Base-by-base conservation (phyloP, 805 yeast genomes). In the Suhomyces emberorum region DNA sequence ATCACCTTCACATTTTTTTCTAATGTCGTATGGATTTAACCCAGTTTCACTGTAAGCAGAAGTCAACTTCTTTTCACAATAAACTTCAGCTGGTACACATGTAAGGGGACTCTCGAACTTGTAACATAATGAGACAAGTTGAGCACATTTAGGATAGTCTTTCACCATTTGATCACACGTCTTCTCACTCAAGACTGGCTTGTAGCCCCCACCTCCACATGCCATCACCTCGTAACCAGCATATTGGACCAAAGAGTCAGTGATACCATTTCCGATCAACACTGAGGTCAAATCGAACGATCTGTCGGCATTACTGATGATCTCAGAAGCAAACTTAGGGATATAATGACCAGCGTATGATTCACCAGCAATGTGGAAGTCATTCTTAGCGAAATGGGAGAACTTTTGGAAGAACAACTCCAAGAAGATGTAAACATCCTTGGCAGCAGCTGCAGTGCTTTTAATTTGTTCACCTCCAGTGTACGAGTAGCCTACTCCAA, bases 11-110 rank as follows among this genome's bases (percentile, higher is more conserved):
- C 83, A 77, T 49, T 53, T 49, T 45, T 57, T 66, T 56, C 86
- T 71, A 40, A 81, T 76, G 52, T 81, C 87, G 49, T 81, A 81
- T 16, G 77, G 80, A 49, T 81, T 81, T 48, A 74, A 69, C 4
- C 81, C 81, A 2, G 81, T 76, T 38, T 70, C 63, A 10, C 30
- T 25, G 41, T 57, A 65, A 9, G 69, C 68, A 11, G 50, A 51
- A 32, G 46, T 48, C 20, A 66, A 44, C 28, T 44, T 45, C 10
- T 20, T 22, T 32, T 54, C 61, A 46, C 72, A 67, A 40, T 54
- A 58, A 30, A 48, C 42, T 23, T 46, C 47, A 9, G 72, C 70
- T n/a, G 71, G 66, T 10, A 65, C 62, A 53, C 72, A 67, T n/a
- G 68, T 54, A 30, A 62, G 47, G 3, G 68, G 59, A 35, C 45